Evolutionary conservation across 2,329 filamentous ascomycete genomes (phyloP).

Genomic region (Lizonia empirigonia): DNA sequence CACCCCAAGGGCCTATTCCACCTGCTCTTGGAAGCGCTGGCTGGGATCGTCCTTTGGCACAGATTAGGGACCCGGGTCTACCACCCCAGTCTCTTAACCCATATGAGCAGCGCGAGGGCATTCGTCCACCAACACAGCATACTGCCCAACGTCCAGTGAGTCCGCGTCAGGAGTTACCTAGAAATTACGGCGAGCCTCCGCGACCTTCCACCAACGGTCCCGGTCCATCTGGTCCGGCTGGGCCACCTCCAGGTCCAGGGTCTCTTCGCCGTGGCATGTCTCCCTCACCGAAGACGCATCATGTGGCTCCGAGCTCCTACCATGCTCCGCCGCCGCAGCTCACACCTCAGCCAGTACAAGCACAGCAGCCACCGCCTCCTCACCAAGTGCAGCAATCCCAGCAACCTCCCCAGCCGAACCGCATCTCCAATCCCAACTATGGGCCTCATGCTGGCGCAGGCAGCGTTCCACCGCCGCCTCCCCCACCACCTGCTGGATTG

Average conservation of each 20-base stretch:
- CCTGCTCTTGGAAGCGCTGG: constrained; percentile 59
- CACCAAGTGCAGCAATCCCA: constrained; percentile 34
- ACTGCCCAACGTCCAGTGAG: constrained; percentile 73
- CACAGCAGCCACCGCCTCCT: constrained; percentile 50
- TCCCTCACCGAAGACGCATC: constrained; percentile 64
- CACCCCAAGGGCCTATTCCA: constrained; percentile 68
- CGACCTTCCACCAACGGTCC: constrained; percentile 55
- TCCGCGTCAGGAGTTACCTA: constrained; percentile 74
- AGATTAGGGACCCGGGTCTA: constrained; percentile 68
- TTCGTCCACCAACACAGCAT: constrained; percentile 69
- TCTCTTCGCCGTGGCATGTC: constrained; percentile 59
- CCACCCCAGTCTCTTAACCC: constrained; percentile 78
- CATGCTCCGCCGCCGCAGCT: constrained; percentile 50
- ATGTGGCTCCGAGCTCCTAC: constrained; percentile 60
- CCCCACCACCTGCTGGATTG: constrained; percentile 60
- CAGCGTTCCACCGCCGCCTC: constrained; percentile 61
- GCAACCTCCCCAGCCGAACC: constrained; percentile 50
- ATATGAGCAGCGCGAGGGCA: constrained; percentile 77
- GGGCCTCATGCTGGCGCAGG: constrained; percentile 49
- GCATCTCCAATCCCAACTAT: constrained; percentile 56
- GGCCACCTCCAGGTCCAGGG: constrained; percentile 40
- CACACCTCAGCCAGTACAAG: constrained; percentile 60
- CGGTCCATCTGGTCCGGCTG: constrained; percentile 50
- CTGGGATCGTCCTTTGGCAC: constrained; percentile 70
- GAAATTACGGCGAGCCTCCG: constrained; percentile 70